These are phyloP conservation scores for Neonectria punicea DNA, from an alignment of 2,329 filamentous ascomycete species.

Conservation along the genomic window DNA sequence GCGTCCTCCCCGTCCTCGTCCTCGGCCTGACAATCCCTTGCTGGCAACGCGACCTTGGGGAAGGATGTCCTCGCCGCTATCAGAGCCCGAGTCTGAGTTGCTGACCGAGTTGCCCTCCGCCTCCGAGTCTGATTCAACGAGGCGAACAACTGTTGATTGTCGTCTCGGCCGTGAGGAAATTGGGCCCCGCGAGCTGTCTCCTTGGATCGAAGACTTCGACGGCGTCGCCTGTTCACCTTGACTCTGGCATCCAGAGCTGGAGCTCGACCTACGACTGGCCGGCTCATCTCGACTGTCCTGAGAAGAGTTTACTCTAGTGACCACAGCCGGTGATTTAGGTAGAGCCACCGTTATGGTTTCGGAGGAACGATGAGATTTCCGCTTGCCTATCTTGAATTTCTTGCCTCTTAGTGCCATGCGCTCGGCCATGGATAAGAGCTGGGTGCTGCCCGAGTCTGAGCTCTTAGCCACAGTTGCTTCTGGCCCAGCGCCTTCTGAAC, in stretches of 20 bases:
- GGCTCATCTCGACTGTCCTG: background rate
- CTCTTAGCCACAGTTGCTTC: slow-evolving; percentile 11
- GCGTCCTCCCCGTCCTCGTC: slow-evolving; percentile 29
- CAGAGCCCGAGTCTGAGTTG: slow-evolving; percentile 32
- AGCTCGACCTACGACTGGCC: slow-evolving; percentile 1
- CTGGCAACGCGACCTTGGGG: slow-evolving; percentile 23
- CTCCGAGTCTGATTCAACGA: slow-evolving; percentile 40
- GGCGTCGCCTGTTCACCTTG: slow-evolving; percentile 6
- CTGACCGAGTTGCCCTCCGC: slow-evolving; percentile 16
- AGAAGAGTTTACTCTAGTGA: background rate
- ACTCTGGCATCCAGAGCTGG: slow-evolving; percentile 1
- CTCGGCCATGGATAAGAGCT: slow-evolving; percentile 66
- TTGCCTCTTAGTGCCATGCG: slow-evolving; percentile 65
- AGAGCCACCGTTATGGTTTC: slow-evolving; percentile 15
- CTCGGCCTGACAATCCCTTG: slow-evolving; percentile 29
- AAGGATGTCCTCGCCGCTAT: slow-evolving; percentile 39
- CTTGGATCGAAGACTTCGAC: slow-evolving; percentile 12
- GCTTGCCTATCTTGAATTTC: slow-evolving; percentile 61
- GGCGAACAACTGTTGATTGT: slow-evolving; percentile 38
- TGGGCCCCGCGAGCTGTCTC: slow-evolving; percentile 28
- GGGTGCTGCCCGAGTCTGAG: slow-evolving; percentile 32
- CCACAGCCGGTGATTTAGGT: slow-evolving; percentile 11
- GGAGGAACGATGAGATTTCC: slow-evolving; percentile 38
- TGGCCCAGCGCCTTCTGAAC: slow-evolving; percentile 28
- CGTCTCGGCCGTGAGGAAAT: slow-evolving; percentile 22